phyloP scores from a whole-genome alignment of 176 grass and related monocot species.

The Triticum turgidum region DNA sequence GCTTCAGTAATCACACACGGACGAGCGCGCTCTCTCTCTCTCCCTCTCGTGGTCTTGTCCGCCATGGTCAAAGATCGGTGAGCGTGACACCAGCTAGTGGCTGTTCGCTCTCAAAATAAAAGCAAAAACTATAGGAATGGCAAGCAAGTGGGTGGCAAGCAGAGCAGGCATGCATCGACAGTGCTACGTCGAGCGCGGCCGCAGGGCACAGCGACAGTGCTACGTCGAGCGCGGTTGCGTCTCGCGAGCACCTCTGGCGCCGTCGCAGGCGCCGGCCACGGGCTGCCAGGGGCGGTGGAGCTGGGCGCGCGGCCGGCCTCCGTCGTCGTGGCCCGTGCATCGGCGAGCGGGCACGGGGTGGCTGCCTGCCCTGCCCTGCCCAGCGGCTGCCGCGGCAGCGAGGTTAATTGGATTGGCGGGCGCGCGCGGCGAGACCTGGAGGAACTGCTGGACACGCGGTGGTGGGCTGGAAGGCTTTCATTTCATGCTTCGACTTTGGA shows the following conservation, averaged over 20 bases:
- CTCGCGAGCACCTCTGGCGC: background rate
- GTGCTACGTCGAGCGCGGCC: background rate
- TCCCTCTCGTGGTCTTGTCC: background rate
- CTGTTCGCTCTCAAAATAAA: background rate
- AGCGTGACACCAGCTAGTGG: background rate
- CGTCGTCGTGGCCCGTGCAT: background rate
- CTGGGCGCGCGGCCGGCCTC: background rate
- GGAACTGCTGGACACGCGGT: background rate
- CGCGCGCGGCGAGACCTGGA: background rate
- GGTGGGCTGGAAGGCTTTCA: background rate
- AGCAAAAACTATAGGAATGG: too few relatives aligned
- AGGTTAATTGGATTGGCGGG: background rate
- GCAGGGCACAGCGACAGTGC: background rate
- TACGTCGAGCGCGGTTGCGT: background rate
- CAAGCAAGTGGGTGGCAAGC: background rate
- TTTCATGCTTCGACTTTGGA: background rate
- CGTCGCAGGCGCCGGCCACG: slow-evolving; percentile 12
- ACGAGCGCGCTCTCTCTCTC: background rate
- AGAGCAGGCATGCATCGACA: background rate
- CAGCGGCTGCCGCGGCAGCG: background rate
- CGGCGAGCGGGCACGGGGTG: background rate
- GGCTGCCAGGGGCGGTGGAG: background rate
- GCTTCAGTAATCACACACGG: background rate
- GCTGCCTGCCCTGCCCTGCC: background rate
- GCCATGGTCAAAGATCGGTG: background rate